Percentiles rank a stretch among this genome's conserved stretches.
These are phyloP conservation scores for Neoboletus magnificus DNA, from an alignment of 768 basidiomycete genomes.

Conservation along the genomic window DNA sequence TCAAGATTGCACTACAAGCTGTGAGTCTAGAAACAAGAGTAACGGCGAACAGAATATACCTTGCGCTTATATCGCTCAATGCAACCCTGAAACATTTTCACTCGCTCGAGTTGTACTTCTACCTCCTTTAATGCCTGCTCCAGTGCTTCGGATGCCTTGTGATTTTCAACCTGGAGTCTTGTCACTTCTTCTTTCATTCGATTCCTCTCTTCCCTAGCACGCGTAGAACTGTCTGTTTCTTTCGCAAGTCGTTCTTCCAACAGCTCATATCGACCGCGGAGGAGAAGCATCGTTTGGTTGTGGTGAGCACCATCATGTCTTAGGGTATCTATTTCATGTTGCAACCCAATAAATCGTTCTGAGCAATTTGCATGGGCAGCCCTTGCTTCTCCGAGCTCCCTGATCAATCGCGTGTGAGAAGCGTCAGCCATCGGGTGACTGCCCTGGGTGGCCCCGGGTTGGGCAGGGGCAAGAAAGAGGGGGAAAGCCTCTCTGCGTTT, in stretches of 20 bases:
- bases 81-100: constrained; percentile 22
- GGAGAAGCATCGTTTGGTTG: constrained; percentile 9
- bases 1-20: constrained; percentile 17
- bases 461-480: constrained; percentile 25
- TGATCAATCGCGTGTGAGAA: constrained; percentile 5
- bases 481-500: constrained; percentile 26
- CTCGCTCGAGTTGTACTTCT: constrained; percentile 18
- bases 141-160: constrained; percentile 14
- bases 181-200: constrained; percentile 19
- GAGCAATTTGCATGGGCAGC: constrained; percentile 15
- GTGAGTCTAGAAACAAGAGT: neutral
- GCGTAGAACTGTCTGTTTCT: constrained; percentile 3
- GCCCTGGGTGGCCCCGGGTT: neutral
- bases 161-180: constrained; percentile 24
- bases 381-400: constrained; percentile 12
- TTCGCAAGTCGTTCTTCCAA: constrained; percentile 11
- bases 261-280: constrained; percentile 14
- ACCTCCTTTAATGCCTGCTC: constrained; percentile 16
- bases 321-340: constrained; percentile 12
- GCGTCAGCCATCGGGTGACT: constrained; percentile 2
- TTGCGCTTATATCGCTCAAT: constrained; percentile 19
- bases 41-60: constrained; percentile 12
- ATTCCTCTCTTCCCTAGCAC: constrained; percentile 11
- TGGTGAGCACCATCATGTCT: constrained; percentile 1
- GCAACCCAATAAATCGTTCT: constrained; percentile 4